Evolutionary conservation across 495 filamentous ascomycete species (phyloP), one percentile per base, ranked within the genome.

Genomic region (Penicillium crystallinum): DNA sequence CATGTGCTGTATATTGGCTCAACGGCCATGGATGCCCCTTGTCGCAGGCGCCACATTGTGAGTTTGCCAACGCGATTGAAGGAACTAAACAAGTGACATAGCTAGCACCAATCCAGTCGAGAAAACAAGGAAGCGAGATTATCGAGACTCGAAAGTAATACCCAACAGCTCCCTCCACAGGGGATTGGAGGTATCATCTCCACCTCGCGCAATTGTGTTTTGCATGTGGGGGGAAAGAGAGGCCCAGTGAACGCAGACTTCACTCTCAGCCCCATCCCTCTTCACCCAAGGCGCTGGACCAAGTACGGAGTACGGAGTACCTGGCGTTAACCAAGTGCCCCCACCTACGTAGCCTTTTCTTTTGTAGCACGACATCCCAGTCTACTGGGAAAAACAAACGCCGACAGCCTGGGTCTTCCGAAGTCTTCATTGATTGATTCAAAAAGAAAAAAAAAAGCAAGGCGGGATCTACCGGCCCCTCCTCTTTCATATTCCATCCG

Each of bases 381-480:
- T 15, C 3, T 29, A n/a, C 44, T 22, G 21, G 34, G 33, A 48
- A 27, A 18, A 17, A 42, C 12, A 18, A 27, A 7, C 27, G 18
- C 46, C 36, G 47, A 37, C 34, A 38, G 34, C 22, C 45, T 19
- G 45, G 34, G 12, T 48, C 34, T 38, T 38, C 22, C 45, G 31
- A 47, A 3, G 7, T 27, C 23, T 3, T 27, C 23, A 7, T 3
- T 7, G 23, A 27, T 27, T 7, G 3, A 7, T 27, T 34, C 15
- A 31, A 31, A 31, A 9, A 31, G 8, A 4, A 11, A 31, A 31
- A 31, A 9, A 31, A 11, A 27, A 27, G 23, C 23, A 27, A 27
- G 23, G 38, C 29, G 47, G 47, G 47, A 50, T 50, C 47, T 30
- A 40, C 47, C 47, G 36, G 36, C 47, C 27, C 44, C 29, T 31